Evolutionary conservation across 257 asterid species (phyloP), one percentile per base, ranked within the genome.

Genomic region (Nemophila menziesii): DNA sequence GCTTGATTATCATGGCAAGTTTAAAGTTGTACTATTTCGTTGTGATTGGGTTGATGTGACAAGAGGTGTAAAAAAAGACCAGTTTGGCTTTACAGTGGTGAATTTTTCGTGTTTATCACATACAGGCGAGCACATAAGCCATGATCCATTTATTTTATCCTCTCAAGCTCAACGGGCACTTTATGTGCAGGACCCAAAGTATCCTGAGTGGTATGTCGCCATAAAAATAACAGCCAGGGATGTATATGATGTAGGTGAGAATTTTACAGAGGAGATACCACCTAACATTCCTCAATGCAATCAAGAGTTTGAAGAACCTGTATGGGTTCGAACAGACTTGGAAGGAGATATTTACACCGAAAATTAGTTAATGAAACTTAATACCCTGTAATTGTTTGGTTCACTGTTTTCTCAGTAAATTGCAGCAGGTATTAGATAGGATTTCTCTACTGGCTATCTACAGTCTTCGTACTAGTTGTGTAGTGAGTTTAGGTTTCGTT

Each of bases 101-200:
- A 60, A 60, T 18, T 45, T 52, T 10, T 23, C 17, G 12, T 50
- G 40, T 5, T 39, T 60, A 5, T 14, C 45, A 19, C 27, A 58
- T 20, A 26, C 8, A 33, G 11, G 45, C 4, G 26, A 58, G 11
- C 22, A 24, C 20, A 47, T 15, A 3, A 44, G 16, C 2, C 44
- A 51, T 38, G 59, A 44, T 29, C 51, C 66, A 24, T 46, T 52
- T 20, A 21, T 60, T n/a, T 21, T 48, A 20, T 24, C 51, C 7
- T 24, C 15, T 42, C 63, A 48, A 33, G 56, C 33, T 8, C 17
- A 44, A n/a, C 52, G 45, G 22, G 52, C 12, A 19, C 23, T 23
- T 36, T 44, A 54, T 45, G 23, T 54, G n/a, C 43, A 42, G 21
- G 58, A 43, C 20, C 16, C 22, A 1, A 12, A 16, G 0, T 48